A percentile compares a stretch with the other conserved stretches of the same genome.
Evolutionary conservation across 345 rosid genomes (phyloP).

Genomic region (Moringa oleifera): DNA sequence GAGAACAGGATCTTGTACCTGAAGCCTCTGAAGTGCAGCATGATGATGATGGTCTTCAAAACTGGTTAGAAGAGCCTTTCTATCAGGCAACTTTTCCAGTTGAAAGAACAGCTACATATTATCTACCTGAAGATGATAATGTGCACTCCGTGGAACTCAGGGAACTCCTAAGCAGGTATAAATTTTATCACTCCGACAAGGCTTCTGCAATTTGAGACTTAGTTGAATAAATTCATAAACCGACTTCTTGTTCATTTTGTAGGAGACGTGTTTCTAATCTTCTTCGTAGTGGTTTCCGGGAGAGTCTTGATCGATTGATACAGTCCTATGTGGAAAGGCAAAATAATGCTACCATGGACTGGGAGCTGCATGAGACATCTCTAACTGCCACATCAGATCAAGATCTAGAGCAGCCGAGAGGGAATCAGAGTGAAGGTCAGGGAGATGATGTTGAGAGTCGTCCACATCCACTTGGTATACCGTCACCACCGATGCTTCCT

Average conservation of each 20-base stretch:
- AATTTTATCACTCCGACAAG: constrained; percentile 8
- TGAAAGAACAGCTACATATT: constrained; percentile 45
- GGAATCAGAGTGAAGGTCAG: constrained; percentile 43
- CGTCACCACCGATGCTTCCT: constrained; percentile 43
- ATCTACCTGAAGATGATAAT: constrained; percentile 59
- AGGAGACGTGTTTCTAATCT: constrained; percentile 97
- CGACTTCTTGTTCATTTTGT: constrained; percentile 16
- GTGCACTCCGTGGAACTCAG: constrained; percentile 64
- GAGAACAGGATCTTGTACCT: constrained; percentile 28
- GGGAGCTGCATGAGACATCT: constrained; percentile 63
- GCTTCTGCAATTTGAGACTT: constrained; percentile 4
- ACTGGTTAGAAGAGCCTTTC: constrained; percentile 54
- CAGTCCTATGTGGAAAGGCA: constrained; percentile 88
- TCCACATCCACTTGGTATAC: constrained; percentile 36
- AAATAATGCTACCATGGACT: constrained; percentile 51
- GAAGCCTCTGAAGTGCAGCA: constrained; percentile 36
- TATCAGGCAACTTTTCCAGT: constrained; percentile 35
- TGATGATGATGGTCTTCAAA: constrained; percentile 40
- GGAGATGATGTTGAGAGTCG: constrained; percentile 40
- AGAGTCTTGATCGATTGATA: constrained; percentile 77
- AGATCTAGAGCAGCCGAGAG: constrained; percentile 48
- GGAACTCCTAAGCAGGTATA: constrained; percentile 78
- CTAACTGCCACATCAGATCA: constrained; percentile 39
- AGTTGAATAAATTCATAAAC: neutral
- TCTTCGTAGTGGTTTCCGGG: constrained; percentile 84